Base-by-base conservation (phyloP, 805 yeast species). In the Schizosaccharomyces lindneri region DNA sequence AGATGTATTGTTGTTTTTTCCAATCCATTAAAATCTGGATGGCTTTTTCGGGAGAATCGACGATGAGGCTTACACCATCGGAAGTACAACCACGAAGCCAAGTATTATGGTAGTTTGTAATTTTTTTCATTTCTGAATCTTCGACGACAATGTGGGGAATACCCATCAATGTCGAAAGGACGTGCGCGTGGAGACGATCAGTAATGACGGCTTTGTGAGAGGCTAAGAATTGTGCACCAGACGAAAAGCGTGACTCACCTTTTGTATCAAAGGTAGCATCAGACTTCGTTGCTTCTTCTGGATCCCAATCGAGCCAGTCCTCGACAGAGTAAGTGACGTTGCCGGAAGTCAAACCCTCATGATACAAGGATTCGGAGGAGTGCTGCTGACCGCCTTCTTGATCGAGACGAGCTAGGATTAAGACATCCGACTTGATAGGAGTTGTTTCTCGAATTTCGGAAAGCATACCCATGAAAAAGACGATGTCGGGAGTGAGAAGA, bases 401-500 rank as follows among this genome's bases (percentile, higher is more conserved):
- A 29, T 57, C 60, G 24, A 19, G 48, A 17, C 60, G 60, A 19
- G 60, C 60, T 3, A 57, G 43, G 13, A 57, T 32, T 17, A 57
- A 36, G 46, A 57, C 48, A 57, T 57, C 60, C 19, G 27, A n/a
- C 3, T 17, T 57, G 43, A 36, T 32, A 13, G 59, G 59, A 2
- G 41, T 32, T 9, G 17, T 5, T 17, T 36, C 19, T 19, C 60
- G 60, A 21, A 51, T 24, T 4, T 51, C 36, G 19, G 57, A 13
- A 29, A 24, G 31, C 17, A 1, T 5, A 5, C 57, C 57, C 36
- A 59, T 9, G 41, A 21, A 43, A 29, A 46, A 43, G 27, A 43
- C 61, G 17, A 59, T 59, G n/a, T 59, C 61, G n/a, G 61, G 61
- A 24, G 55, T 43, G 13, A 59, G 55, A 59, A 21, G 29, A 9